These are phyloP conservation scores for Penicillium sp. DNA, from an alignment of 2,329 filamentous ascomycete genomes.

Conservation along the genomic window DNA sequence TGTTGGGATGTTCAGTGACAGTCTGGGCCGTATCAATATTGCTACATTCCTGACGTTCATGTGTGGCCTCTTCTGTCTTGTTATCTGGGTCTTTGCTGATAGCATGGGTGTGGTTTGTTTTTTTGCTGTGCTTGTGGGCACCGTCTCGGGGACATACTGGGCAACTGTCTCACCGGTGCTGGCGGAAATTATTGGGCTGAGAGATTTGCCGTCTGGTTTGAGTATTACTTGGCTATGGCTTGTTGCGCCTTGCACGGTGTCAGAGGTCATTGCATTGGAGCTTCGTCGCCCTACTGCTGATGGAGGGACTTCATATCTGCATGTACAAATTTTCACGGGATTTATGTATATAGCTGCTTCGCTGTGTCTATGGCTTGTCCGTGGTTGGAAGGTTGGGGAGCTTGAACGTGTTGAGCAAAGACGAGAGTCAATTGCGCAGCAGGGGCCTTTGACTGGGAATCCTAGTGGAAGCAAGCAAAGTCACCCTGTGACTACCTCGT, in stretches of 20 bases:
- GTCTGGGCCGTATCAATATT: slow-evolving; percentile 63
- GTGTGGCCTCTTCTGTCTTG: slow-evolving; percentile 58
- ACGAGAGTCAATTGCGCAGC: slow-evolving; percentile 7
- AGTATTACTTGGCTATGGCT: slow-evolving; percentile 61
- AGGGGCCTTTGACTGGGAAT: slow-evolving; percentile 15
- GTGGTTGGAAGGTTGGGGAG: slow-evolving; percentile 43
- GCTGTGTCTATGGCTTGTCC: slow-evolving; percentile 45
- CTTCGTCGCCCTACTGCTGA: slow-evolving; percentile 46
- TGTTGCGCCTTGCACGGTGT: slow-evolving; percentile 51
- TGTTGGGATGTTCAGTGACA: slow-evolving; percentile 63
- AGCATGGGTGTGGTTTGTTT: slow-evolving; percentile 59
- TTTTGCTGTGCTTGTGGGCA: slow-evolving; percentile 60
- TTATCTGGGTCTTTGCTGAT: slow-evolving; percentile 62
- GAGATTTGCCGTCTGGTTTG: slow-evolving; percentile 57
- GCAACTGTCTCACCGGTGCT: slow-evolving; percentile 58
- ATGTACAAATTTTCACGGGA: slow-evolving; percentile 57
- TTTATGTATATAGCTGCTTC: slow-evolving; percentile 61
- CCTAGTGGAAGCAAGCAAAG: slow-evolving; percentile 3
- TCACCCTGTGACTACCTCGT: neutral
- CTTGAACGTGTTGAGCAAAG: slow-evolving; percentile 17
- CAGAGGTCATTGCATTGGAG: slow-evolving; percentile 60
- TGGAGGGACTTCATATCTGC: slow-evolving; percentile 35
- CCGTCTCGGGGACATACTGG: slow-evolving; percentile 62
- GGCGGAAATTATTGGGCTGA: slow-evolving; percentile 62
- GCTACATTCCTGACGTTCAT: slow-evolving; percentile 56